A percentile compares a stretch with the other conserved stretches of the same genome.
These are phyloP conservation scores for Trichopus zeylanicus DNA, from an alignment of 116 monocot genomes.

Conservation along the genomic window DNA sequence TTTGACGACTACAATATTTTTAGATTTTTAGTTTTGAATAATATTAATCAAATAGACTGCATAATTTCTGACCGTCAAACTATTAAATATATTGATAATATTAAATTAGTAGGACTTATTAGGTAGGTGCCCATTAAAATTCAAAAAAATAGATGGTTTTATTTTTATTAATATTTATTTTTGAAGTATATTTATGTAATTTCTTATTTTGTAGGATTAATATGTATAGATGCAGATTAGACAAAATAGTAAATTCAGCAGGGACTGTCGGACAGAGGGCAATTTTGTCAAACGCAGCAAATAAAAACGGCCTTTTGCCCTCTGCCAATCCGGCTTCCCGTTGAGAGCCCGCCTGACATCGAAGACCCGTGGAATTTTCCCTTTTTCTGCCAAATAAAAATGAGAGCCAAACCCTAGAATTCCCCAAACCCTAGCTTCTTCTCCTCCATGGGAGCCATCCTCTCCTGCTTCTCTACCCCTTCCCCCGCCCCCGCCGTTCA, in stretches of 20 bases:
- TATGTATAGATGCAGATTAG: too few species aligned
- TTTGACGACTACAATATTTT: too few species aligned
- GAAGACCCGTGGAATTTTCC: neutral
- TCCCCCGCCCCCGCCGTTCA: neutral
- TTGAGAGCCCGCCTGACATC: neutral
- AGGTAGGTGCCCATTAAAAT: too few species aligned
- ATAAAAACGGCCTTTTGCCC: neutral
- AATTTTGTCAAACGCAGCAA: neutral
- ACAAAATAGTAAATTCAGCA: neutral
- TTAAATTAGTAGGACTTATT: too few species aligned
- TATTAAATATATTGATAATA: too few species aligned
- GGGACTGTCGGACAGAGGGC: neutral
- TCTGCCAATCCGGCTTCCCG: neutral
- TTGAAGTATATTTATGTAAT: too few species aligned
- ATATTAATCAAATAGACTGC: too few species aligned
- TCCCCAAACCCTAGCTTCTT: neutral
- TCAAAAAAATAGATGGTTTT: too few species aligned
- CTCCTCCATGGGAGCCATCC: slow-evolving; percentile 16
- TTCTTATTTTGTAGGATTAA: too few species aligned
- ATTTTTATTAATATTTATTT: too few species aligned
- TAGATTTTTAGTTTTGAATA: too few species aligned
- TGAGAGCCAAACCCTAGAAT: neutral
- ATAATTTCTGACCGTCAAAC: too few species aligned
- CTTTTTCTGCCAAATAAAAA: neutral
- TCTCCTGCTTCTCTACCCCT: slow-evolving; percentile 29